phyloP scores from a whole-genome alignment of 495 filamentous ascomycete genomes.

The Hypoxylon fuscum region DNA sequence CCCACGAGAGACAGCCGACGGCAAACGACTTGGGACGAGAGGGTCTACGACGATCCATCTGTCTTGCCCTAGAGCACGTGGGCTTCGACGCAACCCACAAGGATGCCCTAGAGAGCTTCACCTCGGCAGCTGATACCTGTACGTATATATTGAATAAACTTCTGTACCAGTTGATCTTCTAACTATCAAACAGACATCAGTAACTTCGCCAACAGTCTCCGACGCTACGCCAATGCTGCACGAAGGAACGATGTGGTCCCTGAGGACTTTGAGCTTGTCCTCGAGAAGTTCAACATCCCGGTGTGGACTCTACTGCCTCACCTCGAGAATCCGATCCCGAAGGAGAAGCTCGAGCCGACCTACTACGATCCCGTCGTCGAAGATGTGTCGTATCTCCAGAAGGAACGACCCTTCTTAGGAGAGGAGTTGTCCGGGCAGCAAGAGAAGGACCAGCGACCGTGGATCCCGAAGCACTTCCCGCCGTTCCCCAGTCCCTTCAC shows the following conservation, averaged over 20 bases:
- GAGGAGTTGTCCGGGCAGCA: slow-evolving; percentile 53
- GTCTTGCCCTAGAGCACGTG: slow-evolving; percentile 48
- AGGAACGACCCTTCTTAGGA: slow-evolving; percentile 47
- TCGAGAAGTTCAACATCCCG: slow-evolving; percentile 49
- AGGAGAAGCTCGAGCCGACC: slow-evolving; percentile 39
- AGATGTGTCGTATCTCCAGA: slow-evolving; percentile 42
- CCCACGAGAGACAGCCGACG: slow-evolving; percentile 29
- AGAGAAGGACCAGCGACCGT: slow-evolving; percentile 52
- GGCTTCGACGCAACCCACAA: slow-evolving; percentile 53
- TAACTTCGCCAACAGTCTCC: slow-evolving; percentile 44
- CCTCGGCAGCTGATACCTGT: slow-evolving; percentile 51
- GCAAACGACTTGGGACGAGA: slow-evolving; percentile 47
- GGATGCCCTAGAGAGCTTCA: slow-evolving; percentile 56
- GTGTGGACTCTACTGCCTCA: slow-evolving; percentile 50
- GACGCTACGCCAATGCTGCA: slow-evolving; percentile 45
- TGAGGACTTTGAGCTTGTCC: slow-evolving; percentile 50
- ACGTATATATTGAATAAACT: slow-evolving; percentile 21
- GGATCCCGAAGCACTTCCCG: slow-evolving; percentile 56
- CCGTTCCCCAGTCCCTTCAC: slow-evolving; percentile 57
- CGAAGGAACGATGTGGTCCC: slow-evolving; percentile 50
- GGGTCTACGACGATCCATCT: slow-evolving; percentile 52
- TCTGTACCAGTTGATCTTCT: slow-evolving; percentile 1
- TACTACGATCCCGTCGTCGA: slow-evolving; percentile 44
- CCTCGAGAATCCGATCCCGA: slow-evolving; percentile 50
- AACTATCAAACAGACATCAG: slow-evolving; percentile 46